Conservation (phyloP, 2,329 filamentous ascomycete species). For the Fusarium mexicanum region DNA sequence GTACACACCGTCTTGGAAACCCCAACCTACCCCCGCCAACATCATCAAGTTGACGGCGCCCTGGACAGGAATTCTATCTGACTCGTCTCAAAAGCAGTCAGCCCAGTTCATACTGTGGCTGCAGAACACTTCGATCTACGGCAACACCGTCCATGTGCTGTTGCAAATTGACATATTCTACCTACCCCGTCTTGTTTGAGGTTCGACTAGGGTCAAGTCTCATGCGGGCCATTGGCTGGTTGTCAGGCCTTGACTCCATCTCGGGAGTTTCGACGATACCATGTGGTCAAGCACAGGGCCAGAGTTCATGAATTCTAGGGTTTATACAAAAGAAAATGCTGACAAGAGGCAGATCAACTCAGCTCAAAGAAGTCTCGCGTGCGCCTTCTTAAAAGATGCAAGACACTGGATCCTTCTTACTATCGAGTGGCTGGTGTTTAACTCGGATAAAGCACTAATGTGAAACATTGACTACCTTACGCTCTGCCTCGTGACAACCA, state of each 20-base stretch:
- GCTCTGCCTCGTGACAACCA: background rate
- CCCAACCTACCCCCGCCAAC: conserved; percentile 24
- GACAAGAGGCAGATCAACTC: background rate
- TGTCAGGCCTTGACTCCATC: conserved; percentile 26
- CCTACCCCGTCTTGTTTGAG: conserved; percentile 39
- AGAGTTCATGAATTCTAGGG: background rate
- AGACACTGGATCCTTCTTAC: conserved; percentile 3
- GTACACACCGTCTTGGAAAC: conserved; percentile 1
- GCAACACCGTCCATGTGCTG: background rate
- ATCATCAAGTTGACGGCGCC: conserved; percentile 6
- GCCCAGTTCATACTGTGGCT: background rate
- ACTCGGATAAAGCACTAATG: background rate
- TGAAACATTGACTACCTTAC: background rate
- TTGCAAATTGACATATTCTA: background rate
- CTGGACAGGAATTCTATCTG: conserved; percentile 26
- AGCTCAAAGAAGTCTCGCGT: conserved; percentile 3
- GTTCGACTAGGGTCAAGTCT: conserved; percentile 26
- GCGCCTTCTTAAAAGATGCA: conserved; percentile 16
- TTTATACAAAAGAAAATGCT: background rate
- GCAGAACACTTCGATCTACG: background rate
- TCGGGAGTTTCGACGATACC: conserved; percentile 34
- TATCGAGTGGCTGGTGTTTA: conserved; percentile 25
- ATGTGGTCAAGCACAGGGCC: conserved; percentile 29
- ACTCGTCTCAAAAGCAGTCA: background rate
- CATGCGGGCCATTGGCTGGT: conserved; percentile 26